Evolutionary conservation across 768 basidiomycete species (phyloP).

Genomic region (Sistotremastrum suecicum): DNA sequence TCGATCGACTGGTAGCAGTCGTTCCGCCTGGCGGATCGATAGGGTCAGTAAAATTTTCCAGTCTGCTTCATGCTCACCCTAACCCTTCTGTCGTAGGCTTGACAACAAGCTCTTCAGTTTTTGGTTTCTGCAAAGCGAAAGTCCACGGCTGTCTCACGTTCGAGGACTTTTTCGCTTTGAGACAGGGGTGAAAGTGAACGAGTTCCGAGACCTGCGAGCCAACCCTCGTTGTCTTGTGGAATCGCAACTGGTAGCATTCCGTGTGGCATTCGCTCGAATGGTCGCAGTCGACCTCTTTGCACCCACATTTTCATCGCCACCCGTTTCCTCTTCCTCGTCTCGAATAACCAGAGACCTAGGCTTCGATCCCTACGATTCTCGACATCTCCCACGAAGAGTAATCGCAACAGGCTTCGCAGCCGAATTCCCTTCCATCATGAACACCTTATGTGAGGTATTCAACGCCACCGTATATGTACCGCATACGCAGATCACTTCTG

Average conservation of each 20-base stretch:
- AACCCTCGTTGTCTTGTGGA: conserved; percentile 81
- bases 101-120: conserved; percentile 88
- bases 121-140: conserved; percentile 74
- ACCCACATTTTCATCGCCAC: conserved; percentile 15
- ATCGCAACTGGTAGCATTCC: conserved; percentile 67
- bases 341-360: conserved; percentile 7
- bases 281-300: conserved; percentile 55
- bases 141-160: conserved; percentile 59
- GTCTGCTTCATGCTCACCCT: conserved; percentile 3
- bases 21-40: conserved; percentile 86
- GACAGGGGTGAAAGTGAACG: conserved; percentile 75
- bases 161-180: conserved; percentile 84
- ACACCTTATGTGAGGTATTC: conserved; percentile 70
- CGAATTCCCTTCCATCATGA: conserved; percentile 72
- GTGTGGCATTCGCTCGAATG: conserved; percentile 70
- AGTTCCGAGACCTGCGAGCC: conserved; percentile 78
- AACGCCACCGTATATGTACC: conserved; percentile 71
- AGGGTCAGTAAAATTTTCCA: conserved; percentile 36
- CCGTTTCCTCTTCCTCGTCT: conserved; percentile 11
- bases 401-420: conserved; percentile 68
- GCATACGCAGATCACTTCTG: conserved; percentile 42
- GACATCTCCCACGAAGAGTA: conserved; percentile 48
- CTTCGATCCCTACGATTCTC: conserved; percentile 69
- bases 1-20: conserved; percentile 76
- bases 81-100: conserved; percentile 30